Conservation (phyloP, 257 asterid species). For the Jasminum sambac region DNA sequence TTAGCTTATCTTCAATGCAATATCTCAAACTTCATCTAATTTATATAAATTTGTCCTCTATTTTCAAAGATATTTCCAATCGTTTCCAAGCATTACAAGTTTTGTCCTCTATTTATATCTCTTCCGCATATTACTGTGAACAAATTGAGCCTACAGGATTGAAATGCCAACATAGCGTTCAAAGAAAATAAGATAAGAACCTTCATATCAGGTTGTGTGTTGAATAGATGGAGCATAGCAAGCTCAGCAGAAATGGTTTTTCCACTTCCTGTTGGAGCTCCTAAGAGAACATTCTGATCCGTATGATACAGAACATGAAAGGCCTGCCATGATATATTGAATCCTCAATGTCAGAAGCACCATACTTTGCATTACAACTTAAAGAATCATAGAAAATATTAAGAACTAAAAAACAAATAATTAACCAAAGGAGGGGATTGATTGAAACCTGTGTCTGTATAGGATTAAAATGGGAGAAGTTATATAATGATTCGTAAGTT, state of each 20-base stretch:
- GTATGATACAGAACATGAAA: conserved; percentile 92
- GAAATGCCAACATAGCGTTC: conserved; percentile 7
- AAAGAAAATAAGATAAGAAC: conserved; percentile 27
- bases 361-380: conserved; percentile 15
- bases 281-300: conserved; percentile 88
- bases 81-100: not conserved
- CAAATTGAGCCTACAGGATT: not conserved
- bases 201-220: conserved; percentile 97
- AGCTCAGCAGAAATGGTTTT: conserved; percentile 99
- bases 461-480: conserved; percentile 92
- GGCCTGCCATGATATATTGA: conserved; percentile 58
- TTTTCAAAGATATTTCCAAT: not conserved
- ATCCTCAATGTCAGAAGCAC: conserved; percentile 30
- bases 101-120: not conserved
- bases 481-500: conserved; percentile 77
- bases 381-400: not conserved
- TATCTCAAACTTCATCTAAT: not conserved
- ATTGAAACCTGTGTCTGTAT: conserved; percentile 88
- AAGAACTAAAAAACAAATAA: conserved; percentile 10
- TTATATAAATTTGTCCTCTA: not conserved
- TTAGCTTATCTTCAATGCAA: not conserved
- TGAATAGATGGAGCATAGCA: conserved; percentile 93
- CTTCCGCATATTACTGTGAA: not conserved
- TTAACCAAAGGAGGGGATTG: not conserved
- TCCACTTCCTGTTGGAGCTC: conserved; percentile 99